phyloP scores from a whole-genome alignment of 108 stramenopile species.

The Cylindrotheca closterium region DNA sequence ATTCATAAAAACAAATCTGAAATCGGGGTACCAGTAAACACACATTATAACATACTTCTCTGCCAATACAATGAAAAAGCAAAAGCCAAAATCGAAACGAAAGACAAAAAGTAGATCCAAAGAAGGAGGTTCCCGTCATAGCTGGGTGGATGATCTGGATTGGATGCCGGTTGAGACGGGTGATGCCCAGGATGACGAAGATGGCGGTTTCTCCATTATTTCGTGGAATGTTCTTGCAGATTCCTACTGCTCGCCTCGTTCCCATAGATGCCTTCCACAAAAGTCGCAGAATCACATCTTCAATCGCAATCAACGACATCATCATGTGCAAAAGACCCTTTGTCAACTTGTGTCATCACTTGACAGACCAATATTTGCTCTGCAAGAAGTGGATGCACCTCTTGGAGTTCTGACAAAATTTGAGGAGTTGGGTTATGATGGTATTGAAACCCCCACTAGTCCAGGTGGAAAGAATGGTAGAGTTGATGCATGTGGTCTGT shows the following conservation, averaged over 20 bases:
- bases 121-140: not conserved
- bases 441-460: conserved; percentile 46
- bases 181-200: not conserved
- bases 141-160: not conserved
- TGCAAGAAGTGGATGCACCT: conserved; percentile 81
- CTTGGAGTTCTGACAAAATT: conserved; percentile 27
- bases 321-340: conserved; percentile 51
- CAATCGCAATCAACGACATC: conserved; percentile 39
- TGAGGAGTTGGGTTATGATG: conserved; percentile 44
- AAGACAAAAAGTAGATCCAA: not conserved
- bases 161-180: not conserved
- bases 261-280: conserved; percentile 60
- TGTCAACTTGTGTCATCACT: conserved; percentile 2
- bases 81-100: not conserved
- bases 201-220: not conserved
- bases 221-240: conserved; percentile 70
- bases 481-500: conserved; percentile 73
- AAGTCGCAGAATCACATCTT: conserved; percentile 60
- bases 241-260: conserved; percentile 62
- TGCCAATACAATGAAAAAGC: not conserved
- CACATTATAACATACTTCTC: too few species aligned
- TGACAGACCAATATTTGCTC: conserved; percentile 23
- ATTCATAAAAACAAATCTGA: too few species aligned
- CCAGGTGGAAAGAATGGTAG: conserved; percentile 48
- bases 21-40: too few species aligned